Base-by-base conservation (phyloP, 2,329 filamentous ascomycete species). In the Bipolaris victoriae region DNA sequence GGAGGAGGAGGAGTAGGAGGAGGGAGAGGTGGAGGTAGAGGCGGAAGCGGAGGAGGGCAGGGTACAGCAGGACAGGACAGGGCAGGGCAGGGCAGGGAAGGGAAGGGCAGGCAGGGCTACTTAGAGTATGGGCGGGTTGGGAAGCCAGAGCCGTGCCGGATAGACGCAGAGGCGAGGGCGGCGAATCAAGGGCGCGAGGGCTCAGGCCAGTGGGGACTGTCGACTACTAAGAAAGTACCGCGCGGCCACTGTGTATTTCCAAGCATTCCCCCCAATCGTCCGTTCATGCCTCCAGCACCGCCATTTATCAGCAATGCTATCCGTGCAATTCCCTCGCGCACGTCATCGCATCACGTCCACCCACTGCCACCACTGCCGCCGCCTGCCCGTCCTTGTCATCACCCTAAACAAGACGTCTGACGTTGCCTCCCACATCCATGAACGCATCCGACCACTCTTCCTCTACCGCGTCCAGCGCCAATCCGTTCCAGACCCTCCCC, bases 221-320 rank as follows among this genome's bases (percentile, higher is more conserved):
- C 26, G 18, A 7, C 41, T 50, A 45, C 52, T 33, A 20, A 20
- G 20, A 20, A 20, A 20, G 20, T 20, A 36, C 53, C 56, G 44
- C 26, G 36, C 36, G 47, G 41, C 49, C 40, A 40, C 10, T 24
- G n/a, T 24, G n/a, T 22, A 48, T 35, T 33, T 41, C 45, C 45
- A 47, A 47, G 45, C 45, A 48, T 26, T 22, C 15, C 13, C 13
- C 7, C 20, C 15, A 7, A 13, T 33, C 33, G n/a, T 44, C 45
- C 44, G 56, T 62, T 41, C 40, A 41, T 41, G 39, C 39, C 18
- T 20, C 39, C n/a, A 18, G 18, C 37, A 18, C 43, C 10, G 41
- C 59, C 64, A 72, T 72, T 72, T 71, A 68, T 72, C 67, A 72
- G 69, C 69, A 70, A 37, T 48, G 24, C 59, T 49, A 55, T 37